Percentiles rank a stretch among this genome's conserved stretches.
Conservation (phyloP, 2,329 filamentous ascomycete genomes). For the Pseudocercospora cruenta region DNA sequence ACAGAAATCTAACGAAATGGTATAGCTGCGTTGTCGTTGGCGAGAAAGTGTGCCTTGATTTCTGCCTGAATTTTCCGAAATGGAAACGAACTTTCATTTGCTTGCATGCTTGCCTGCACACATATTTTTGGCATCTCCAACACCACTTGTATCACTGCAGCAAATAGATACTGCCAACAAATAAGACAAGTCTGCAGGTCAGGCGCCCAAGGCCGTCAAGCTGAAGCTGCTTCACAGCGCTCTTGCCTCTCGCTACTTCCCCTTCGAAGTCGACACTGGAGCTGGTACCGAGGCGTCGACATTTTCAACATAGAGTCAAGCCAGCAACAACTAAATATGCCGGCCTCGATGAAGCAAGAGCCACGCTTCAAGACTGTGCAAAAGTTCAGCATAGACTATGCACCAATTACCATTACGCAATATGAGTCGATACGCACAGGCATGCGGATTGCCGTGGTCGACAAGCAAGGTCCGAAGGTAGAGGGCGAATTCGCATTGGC, state of each 20-base stretch:
- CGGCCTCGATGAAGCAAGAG: conserved; percentile 42
- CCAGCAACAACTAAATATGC: conserved; percentile 28
- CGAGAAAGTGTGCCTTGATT: background rate
- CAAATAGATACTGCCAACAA: background rate
- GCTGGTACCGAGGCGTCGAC: background rate
- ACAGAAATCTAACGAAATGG: background rate
- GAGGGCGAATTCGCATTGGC: conserved; percentile 93
- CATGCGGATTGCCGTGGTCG: conserved; percentile 90
- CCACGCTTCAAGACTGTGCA: conserved; percentile 80
- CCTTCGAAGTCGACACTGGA: background rate
- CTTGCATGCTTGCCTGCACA: background rate
- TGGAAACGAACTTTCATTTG: background rate
- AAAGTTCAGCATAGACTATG: conserved; percentile 86
- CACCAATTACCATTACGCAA: conserved; percentile 83
- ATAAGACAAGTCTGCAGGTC: background rate
- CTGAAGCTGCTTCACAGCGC: background rate
- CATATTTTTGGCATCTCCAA: background rate
- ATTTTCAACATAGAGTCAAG: background rate
- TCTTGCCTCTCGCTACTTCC: background rate
- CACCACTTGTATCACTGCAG: background rate
- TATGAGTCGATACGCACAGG: conserved; percentile 95
- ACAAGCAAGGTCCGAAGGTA: conserved; percentile 92
- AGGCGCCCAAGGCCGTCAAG: background rate
- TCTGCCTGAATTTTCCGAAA: background rate
- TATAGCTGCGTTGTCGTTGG: background rate